Evolutionary conservation across 768 basidiomycete species (phyloP), one percentile per base, ranked within the genome.

Genomic region (Kockovaella imperatae): DNA sequence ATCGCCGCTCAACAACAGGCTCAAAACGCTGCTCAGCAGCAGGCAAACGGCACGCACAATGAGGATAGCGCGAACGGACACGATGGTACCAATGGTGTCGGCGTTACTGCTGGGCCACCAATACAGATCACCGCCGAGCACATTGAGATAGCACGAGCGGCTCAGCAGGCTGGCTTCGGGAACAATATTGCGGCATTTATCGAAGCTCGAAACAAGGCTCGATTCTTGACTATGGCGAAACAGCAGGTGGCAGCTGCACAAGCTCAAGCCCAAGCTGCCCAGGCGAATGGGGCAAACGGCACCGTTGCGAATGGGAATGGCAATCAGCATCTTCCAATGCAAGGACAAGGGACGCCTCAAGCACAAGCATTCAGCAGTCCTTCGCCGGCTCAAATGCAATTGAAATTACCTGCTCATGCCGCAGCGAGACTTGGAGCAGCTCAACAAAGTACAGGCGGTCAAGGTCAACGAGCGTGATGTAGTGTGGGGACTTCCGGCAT

Each of bases 361-460:
- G n/a, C 17, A 31, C 38, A 47, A n/a, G 18, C 23, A 13, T 13
- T 5, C 10, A 30, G 18, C 11, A 10, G 21, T 8, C 15, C 28
- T 8, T 47, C 38, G 20, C 30, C 53, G 8, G 60, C 50, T 23
- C 47, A 53, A 35, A 20, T 66, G 31, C 58, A 66, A 23, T 38
- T 66, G 23, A 66, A 62, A 29, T 42, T 66, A 6, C 64, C 64
- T 3, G 43, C 64, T 15, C 60, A 59, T 39, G 60, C 60, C 2
- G 53, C 59, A 29, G 64, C 64, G 32, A 47, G 58, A 40, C 36
- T 66, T 15, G 53, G 50, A 13, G 50, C 57, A 2, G n/a, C 42
- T 0, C 6, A 14, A 17, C 45, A 53, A n/a, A n/a, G n/a, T n/a
- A n/a, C n/a, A n/a, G n/a, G n/a, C n/a, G n/a, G n/a, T n/a, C n/a